Evolutionary conservation across 306 rosid genomes (phyloP), one percentile per base, ranked within the genome.

Genomic region (Urtica urens): DNA sequence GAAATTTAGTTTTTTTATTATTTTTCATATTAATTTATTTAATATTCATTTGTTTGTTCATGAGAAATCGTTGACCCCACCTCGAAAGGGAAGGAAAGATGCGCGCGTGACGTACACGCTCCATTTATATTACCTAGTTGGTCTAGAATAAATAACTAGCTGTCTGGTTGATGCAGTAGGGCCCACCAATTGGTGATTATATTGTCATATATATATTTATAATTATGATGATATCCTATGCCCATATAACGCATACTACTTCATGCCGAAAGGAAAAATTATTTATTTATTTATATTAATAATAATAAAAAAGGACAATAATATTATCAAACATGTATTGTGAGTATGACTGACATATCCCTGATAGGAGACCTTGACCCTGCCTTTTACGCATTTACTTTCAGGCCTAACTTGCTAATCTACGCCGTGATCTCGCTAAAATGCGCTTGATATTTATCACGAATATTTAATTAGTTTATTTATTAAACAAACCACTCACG

Each of bases 21-120:
- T n/a, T 28, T 28, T 28, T 28, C 4, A 28, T 28, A 28, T 28
- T 4, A 4, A 28, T 28, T 28, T 28, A n/a, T n/a, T n/a, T n/a
- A n/a, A n/a, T n/a, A n/a, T n/a, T n/a, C n/a, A n/a, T n/a, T 39
- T 38, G 5, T 38, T 38, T 3, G n/a, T 1, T 38, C 49, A 28
- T 28, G 6, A 10, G 4, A 4, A n/a, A 30, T 21, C 61, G 68
- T 77, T 72, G 76, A 71, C 75, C 49, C 70, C 69, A 67, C 67
- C 61, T 2, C 14, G 60, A 0, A 29, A 23, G 0, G 14, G 11
- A 23, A 0, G 14, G 11, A 1, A 8, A 0, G 10, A 59, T 63
- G 78, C 62, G 72, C 65, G 78, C 62, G 72, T 73, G 33, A 0
- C n/a, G 23, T 0, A 2, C 3, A 58, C 66, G 56, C 57, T 30